phyloP scores from a whole-genome alignment of 2,329 filamentous ascomycete species.

The Alternaria panax region DNA sequence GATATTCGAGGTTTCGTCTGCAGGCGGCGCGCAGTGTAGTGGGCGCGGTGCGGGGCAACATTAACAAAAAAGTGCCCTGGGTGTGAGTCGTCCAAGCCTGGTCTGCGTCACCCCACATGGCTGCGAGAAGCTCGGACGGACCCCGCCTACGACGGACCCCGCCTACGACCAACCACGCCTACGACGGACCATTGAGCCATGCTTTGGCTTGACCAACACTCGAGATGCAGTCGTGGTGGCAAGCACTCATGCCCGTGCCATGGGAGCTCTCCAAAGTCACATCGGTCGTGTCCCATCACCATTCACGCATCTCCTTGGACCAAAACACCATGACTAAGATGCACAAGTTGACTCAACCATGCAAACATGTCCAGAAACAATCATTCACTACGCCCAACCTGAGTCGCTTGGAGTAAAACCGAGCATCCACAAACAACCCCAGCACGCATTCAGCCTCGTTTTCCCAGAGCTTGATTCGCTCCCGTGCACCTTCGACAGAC shows the following conservation, averaged over 20 bases:
- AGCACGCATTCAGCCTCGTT: conserved; percentile 9
- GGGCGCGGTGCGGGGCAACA: conserved; percentile 25
- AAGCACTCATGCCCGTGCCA: background rate
- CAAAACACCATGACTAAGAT: background rate
- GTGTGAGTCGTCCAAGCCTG: conserved; percentile 20
- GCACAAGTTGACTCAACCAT: background rate
- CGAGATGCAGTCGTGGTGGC: background rate
- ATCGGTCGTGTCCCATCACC: background rate
- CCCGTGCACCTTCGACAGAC: conserved; percentile 7
- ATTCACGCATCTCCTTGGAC: background rate
- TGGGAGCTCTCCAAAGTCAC: background rate
- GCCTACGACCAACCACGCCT: conserved; percentile 15
- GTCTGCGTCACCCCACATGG: conserved; percentile 17
- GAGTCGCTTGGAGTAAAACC: background rate
- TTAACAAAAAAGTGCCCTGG: conserved; percentile 22
- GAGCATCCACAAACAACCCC: conserved; percentile 8
- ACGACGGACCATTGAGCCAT: background rate
- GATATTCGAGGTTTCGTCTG: conserved; percentile 14
- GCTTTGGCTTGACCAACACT: background rate
- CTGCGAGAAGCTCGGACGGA: conserved; percentile 15
- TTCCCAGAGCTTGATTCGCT: conserved; percentile 1
- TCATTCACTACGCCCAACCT: background rate
- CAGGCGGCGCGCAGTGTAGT: conserved; percentile 22
- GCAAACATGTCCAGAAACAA: background rate
- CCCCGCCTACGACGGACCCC: conserved; percentile 10